A percentile compares a stretch with the other conserved stretches of the same genome.
These are phyloP conservation scores for Phialemoniopsis sp. DNA, from an alignment of 2,329 filamentous ascomycete genomes.

Conservation along the genomic window DNA sequence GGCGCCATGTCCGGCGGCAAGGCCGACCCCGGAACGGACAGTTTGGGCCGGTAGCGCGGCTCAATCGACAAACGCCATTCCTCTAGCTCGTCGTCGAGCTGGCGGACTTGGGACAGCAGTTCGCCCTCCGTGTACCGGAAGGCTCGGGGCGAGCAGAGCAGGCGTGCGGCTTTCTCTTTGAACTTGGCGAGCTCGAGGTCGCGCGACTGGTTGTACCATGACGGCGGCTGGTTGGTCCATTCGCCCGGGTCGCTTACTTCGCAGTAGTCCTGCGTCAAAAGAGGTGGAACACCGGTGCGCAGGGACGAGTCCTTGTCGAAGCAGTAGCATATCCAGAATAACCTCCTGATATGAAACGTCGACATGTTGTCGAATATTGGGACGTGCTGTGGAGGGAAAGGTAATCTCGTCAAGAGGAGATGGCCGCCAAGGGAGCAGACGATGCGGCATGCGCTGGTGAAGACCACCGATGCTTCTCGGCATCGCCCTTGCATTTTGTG, in stretches of 20 bases:
- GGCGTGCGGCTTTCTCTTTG: constrained; percentile 13
- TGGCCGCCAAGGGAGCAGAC: too few relatives aligned
- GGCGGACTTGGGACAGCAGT: constrained; percentile 16
- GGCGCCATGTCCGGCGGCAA: too few relatives aligned
- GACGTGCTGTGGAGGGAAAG: too few relatives aligned
- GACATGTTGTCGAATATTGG: too few relatives aligned
- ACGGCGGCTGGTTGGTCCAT: too few relatives aligned
- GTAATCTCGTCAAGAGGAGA: too few relatives aligned
- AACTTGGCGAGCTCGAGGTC: constrained; percentile 9
- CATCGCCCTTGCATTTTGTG: too few relatives aligned
- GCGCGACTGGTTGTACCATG: not conserved
- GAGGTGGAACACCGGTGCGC: constrained; percentile 13
- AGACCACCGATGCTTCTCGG: too few relatives aligned
- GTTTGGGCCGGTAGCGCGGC: too few relatives aligned
- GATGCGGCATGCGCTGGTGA: too few relatives aligned
- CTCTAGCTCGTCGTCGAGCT: constrained; percentile 24
- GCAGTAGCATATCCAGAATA: constrained; percentile 21
- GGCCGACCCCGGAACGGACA: too few relatives aligned
- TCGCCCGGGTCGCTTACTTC: too few relatives aligned
- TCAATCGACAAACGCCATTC: constrained; percentile 20
- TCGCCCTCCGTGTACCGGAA: constrained; percentile 16
- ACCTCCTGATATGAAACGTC: constrained; percentile 5
- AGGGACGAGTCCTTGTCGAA: constrained; percentile 19
- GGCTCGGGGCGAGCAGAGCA: constrained; percentile 13
- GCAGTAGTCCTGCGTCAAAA: constrained; percentile 6